phyloP scores from a whole-genome alignment of 2,329 filamentous ascomycete species.

The Xylariales sp. region DNA sequence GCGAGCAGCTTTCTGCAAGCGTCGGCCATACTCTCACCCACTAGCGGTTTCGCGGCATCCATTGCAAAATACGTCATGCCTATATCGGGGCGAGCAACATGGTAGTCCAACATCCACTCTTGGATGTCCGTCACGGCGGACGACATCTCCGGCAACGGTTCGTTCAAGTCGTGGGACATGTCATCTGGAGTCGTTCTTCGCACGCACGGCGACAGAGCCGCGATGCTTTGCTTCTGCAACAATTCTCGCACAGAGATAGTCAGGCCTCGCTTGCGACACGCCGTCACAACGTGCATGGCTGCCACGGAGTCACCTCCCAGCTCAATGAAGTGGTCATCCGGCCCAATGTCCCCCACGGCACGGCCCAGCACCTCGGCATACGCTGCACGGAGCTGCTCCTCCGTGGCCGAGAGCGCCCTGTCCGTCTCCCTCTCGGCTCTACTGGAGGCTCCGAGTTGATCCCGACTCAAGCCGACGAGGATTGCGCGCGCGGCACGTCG shows the following conservation, averaged over 20 bases:
- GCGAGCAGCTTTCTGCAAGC: slow-evolving; percentile 1
- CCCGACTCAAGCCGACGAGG: not conserved
- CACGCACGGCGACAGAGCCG: slow-evolving; percentile 1
- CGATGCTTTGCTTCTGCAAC: slow-evolving; percentile 17
- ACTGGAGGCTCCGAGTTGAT: not conserved
- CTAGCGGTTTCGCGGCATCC: not conserved
- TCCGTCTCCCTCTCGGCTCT: not conserved
- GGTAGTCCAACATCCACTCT: slow-evolving; percentile 3
- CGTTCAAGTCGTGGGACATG: not conserved
- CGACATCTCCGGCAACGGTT: not conserved
- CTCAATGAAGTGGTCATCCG: not conserved
- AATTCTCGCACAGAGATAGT: not conserved
- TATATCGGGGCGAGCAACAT: slow-evolving; percentile 3
- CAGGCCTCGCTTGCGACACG: not conserved
- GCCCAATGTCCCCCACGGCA: not conserved
- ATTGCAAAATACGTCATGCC: slow-evolving; percentile 7
- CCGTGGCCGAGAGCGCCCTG: not conserved
- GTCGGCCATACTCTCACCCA: slow-evolving; percentile 2
- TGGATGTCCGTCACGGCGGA: slow-evolving; percentile 3
- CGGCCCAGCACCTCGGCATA: not conserved
- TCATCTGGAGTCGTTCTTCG: not conserved
- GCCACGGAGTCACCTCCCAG: not conserved
- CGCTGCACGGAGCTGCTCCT: not conserved
- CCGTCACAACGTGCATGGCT: not conserved
- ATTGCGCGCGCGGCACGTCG: not conserved